phyloP scores from a whole-genome alignment of 768 basidiomycete genomes.

The Psilocybe subaeruginosa region DNA sequence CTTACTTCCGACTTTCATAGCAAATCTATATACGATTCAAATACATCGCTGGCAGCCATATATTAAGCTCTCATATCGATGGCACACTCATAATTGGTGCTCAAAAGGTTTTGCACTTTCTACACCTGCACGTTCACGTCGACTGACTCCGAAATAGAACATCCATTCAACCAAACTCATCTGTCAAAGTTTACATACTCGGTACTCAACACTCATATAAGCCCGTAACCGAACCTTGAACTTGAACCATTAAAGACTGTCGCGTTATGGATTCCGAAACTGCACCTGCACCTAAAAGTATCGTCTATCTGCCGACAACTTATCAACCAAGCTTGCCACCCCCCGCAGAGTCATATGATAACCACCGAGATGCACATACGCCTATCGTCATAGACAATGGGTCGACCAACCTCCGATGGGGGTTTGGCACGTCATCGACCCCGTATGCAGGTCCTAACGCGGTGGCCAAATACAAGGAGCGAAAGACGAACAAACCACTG shows the following conservation, averaged over 20 bases:
- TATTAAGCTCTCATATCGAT: neutral
- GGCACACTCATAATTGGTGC: neutral
- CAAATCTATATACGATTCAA: neutral
- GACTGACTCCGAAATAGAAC: neutral
- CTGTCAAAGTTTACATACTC: neutral
- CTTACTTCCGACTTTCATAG: neutral
- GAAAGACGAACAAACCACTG: conserved; percentile 80
- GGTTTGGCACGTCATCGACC: conserved; percentile 62
- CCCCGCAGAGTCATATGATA: conserved; percentile 47
- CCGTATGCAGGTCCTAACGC: conserved; percentile 66
- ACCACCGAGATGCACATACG: conserved; percentile 49
- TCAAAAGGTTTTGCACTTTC: neutral
- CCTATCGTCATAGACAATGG: conserved; percentile 92
- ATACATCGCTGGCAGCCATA: neutral
- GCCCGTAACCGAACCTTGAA: neutral
- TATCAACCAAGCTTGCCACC: conserved; percentile 28
- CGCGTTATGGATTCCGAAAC: conserved; percentile 4
- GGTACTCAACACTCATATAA: neutral
- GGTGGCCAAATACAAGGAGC: conserved; percentile 87
- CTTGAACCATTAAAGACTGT: too few species aligned
- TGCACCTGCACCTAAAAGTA: conserved; percentile 1
- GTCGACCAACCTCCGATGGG: conserved; percentile 80
- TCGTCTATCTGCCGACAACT: conserved; percentile 24
- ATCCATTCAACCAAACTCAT: neutral
- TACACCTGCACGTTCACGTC: neutral